These are phyloP conservation scores for Raphanus hybrid DNA, from an alignment of 441 rosid species.

Conservation along the genomic window DNA sequence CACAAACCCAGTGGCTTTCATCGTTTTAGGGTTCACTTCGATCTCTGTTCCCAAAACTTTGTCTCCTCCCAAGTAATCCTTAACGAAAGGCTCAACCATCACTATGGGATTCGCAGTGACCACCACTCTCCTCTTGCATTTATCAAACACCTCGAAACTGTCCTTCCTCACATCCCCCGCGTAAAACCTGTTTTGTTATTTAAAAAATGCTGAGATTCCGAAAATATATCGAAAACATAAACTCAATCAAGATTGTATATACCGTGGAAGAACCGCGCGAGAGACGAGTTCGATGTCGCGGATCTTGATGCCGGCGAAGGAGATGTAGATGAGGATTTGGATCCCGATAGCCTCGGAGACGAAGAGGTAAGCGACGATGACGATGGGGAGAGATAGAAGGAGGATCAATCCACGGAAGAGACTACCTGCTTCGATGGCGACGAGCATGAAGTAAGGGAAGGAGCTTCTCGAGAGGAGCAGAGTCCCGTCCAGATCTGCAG, in stretches of 20 bases:
- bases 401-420: constrained; percentile 75
- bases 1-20: constrained; percentile 92
- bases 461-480: constrained; percentile 81
- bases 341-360: constrained; percentile 80
- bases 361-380: constrained; percentile 74
- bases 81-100: constrained; percentile 92
- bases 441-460: constrained; percentile 86
- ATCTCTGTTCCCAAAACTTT: constrained; percentile 88
- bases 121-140: constrained; percentile 88
- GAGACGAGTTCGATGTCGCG: constrained; percentile 73
- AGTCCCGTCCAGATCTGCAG: constrained; percentile 97
- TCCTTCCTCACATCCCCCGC: constrained; percentile 93
- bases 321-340: constrained; percentile 82
- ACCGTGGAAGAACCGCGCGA: constrained; percentile 46
- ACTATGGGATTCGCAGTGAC: constrained; percentile 96
- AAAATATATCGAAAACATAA: no score
- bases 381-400: constrained; percentile 71
- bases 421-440: constrained; percentile 86
- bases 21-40: constrained; percentile 85
- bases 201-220: no score
- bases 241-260: no score
- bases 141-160: constrained; percentile 82
- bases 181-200: constrained; percentile 56
- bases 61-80: no score
- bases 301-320: constrained; percentile 80